Evolutionary conservation across 129 eudicot genomes (phyloP).

Genomic region (Artemisia annua): DNA sequence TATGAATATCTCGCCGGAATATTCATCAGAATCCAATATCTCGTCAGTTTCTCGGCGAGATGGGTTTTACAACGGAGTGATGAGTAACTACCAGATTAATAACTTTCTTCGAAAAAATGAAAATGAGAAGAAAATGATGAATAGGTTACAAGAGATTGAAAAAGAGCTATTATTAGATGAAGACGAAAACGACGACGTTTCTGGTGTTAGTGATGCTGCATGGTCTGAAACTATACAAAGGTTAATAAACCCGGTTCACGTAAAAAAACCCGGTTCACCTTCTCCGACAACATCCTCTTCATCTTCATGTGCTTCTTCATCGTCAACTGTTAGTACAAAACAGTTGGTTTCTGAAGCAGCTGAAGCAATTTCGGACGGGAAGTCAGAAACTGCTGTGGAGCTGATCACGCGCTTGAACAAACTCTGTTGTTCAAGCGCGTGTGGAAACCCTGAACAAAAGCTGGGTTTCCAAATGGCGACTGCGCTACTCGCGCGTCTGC

Average conservation of each 20-base stretch:
- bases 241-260: conserved; percentile 40
- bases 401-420: conserved; percentile 54
- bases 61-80: conserved; percentile 17
- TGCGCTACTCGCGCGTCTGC: conserved; percentile 63
- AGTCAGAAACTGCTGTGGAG: conserved; percentile 43
- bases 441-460: conserved; percentile 64
- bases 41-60: conserved; percentile 34
- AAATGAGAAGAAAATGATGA: conserved; percentile 50
- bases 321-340: conserved; percentile 36
- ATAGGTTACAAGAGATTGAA: conserved; percentile 62
- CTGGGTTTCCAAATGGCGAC: conserved; percentile 44
- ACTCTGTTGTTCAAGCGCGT: conserved; percentile 25
- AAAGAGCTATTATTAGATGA: conserved; percentile 62
- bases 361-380: conserved; percentile 61
- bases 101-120: conserved; percentile 21
- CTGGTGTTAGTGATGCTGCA: conserved; percentile 62
- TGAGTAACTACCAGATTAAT: conserved; percentile 22
- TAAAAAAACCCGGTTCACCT: conserved; percentile 44
- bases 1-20: conserved; percentile 43
- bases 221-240: conserved; percentile 76
- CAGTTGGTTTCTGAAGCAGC: conserved; percentile 67
- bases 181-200: conserved; percentile 41
- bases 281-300: conserved; percentile 90
- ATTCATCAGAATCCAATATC: conserved; percentile 35
- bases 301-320: conserved; percentile 68